These are phyloP conservation scores for Hypericum androsaemum DNA, from an alignment of 345 rosid genomes.

Conservation along the genomic window DNA sequence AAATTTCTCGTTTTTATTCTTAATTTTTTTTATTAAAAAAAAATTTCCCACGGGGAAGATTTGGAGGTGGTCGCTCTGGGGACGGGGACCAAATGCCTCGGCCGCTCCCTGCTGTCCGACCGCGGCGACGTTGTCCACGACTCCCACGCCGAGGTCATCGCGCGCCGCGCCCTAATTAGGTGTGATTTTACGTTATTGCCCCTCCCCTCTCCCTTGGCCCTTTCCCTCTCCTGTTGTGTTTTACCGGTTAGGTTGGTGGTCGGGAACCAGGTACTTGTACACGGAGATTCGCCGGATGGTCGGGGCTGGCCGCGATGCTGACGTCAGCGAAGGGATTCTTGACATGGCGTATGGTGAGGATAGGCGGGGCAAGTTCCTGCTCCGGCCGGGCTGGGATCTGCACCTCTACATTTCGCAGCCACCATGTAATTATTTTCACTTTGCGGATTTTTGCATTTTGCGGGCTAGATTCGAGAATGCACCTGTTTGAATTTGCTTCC, in stretches of 20 bases:
- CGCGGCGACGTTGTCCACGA: slow-evolving; percentile 79
- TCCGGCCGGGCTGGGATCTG: slow-evolving; percentile 54
- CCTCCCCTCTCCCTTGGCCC: neutral
- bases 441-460: slow-evolving; percentile 7
- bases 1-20: neutral
- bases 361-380: slow-evolving; percentile 29
- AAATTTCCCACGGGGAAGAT: slow-evolving; percentile 18
- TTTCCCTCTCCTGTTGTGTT: neutral
- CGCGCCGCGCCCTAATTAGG: slow-evolving; percentile 81
- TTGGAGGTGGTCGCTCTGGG: slow-evolving; percentile 65
- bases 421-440: slow-evolving; percentile 89
- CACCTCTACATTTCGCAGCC: slow-evolving; percentile 80
- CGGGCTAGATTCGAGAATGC: neutral
- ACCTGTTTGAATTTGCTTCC: neutral
- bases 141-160: slow-evolving; percentile 79
- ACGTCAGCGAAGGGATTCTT: slow-evolving; percentile 19
- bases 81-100: slow-evolving; percentile 82
- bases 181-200: neutral
- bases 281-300: slow-evolving; percentile 41
- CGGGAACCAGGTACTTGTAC: slow-evolving; percentile 60
- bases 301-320: slow-evolving; percentile 17
- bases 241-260: neutral
- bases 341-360: slow-evolving; percentile 23
- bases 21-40: neutral
- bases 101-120: slow-evolving; percentile 46